These are phyloP conservation scores for Naganishia friedmannii DNA, from an alignment of 768 basidiomycete genomes.

Conservation along the genomic window DNA sequence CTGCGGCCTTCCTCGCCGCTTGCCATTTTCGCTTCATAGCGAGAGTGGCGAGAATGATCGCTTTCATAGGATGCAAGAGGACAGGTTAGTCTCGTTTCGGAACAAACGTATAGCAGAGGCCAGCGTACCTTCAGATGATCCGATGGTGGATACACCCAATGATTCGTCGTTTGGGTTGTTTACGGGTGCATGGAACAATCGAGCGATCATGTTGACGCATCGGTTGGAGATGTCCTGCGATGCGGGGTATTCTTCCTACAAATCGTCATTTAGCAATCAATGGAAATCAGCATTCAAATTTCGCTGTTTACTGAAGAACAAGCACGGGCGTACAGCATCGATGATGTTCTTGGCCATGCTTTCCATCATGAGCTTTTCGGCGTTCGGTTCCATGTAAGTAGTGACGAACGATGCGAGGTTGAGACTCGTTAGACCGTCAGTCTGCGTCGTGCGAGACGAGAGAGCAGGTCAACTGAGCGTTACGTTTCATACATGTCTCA, in stretches of 20 bases:
- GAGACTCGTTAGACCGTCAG: slow-evolving; percentile 33
- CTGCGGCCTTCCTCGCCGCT: slow-evolving; percentile 25
- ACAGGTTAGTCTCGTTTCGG: too few relatives aligned
- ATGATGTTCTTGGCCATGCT: slow-evolving; percentile 34
- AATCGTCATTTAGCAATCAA: too few relatives aligned
- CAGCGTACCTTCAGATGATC: slow-evolving; percentile 28
- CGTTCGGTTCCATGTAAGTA: slow-evolving; percentile 35
- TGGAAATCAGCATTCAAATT: background rate
- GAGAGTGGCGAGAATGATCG: slow-evolving; percentile 32
- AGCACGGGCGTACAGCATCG: slow-evolving; percentile 29
- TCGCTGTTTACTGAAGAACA: too few relatives aligned
- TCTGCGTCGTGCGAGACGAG: background rate
- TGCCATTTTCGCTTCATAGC: slow-evolving; percentile 35
- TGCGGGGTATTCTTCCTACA: slow-evolving; percentile 33
- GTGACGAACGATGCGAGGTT: slow-evolving; percentile 39
- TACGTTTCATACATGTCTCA: too few relatives aligned
- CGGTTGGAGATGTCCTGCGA: slow-evolving; percentile 33
- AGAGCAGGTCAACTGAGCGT: background rate
- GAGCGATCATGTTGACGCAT: slow-evolving; percentile 33
- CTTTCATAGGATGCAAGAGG: background rate
- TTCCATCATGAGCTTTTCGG: slow-evolving; percentile 36
- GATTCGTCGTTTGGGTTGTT: slow-evolving; percentile 24
- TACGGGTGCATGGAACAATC: slow-evolving; percentile 36
- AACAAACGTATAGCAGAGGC: too few relatives aligned
- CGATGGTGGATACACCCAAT: slow-evolving; percentile 33